These are phyloP conservation scores for Zygosaccharomyces bailii DNA, from an alignment of 805 yeast genomes.

Conservation along the genomic window DNA sequence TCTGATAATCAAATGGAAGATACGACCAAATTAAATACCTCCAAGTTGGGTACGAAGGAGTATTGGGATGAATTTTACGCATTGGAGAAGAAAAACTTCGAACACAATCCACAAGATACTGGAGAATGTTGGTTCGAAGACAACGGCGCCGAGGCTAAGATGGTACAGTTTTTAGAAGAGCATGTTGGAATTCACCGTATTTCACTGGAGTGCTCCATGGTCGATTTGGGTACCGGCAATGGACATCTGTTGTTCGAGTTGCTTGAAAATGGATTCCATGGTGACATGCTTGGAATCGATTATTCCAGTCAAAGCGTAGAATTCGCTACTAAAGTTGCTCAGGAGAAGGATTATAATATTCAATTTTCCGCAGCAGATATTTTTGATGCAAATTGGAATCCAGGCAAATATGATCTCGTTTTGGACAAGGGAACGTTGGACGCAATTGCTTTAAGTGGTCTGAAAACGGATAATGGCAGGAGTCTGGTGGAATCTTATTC, in stretches of 20 bases:
- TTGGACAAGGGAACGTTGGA: constrained; percentile 95
- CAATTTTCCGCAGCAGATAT: constrained; percentile 69
- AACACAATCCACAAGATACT: constrained; percentile 71
- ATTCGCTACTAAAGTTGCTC: constrained; percentile 64
- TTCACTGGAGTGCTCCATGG: constrained; percentile 40
- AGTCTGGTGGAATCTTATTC: constrained; percentile 62
- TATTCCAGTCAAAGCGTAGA: constrained; percentile 77
- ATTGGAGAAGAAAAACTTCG: constrained; percentile 67
- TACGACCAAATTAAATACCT: constrained; percentile 55
- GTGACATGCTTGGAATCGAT: constrained; percentile 71
- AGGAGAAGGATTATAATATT: constrained; percentile 38
- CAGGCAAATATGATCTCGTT: constrained; percentile 61
- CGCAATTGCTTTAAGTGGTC: constrained; percentile 85
- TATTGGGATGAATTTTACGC: constrained; percentile 92
- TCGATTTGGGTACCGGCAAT: constrained; percentile 95
- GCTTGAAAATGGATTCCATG: constrained; percentile 58
- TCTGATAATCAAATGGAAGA: constrained; percentile 34
- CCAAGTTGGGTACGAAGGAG: constrained; percentile 80
- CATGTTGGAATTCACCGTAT: constrained; percentile 41
- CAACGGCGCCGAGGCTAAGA: constrained; percentile 83
- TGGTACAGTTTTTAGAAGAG: constrained; percentile 66
- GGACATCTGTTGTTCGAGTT: constrained; percentile 82
- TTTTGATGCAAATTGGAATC: constrained; percentile 41
- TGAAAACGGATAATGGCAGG: constrained; percentile 43
- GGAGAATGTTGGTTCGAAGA: constrained; percentile 98